phyloP scores from a whole-genome alignment of 148 eudicot species.

The Chenopodium formosanum region DNA sequence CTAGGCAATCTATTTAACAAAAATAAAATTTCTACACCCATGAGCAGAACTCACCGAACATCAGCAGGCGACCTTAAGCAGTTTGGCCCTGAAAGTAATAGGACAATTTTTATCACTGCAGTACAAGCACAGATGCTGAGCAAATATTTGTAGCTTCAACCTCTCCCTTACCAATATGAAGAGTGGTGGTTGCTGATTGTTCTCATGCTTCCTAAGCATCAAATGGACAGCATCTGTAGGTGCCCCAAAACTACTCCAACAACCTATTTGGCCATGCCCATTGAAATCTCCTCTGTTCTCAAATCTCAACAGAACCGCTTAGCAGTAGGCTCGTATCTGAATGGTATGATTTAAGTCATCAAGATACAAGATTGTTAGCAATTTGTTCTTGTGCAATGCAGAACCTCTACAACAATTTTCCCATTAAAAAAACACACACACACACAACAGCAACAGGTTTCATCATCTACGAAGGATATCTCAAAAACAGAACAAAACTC shows the following conservation, averaged over 20 bases:
- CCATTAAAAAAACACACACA: too few relatives aligned
- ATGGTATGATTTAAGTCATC: neutral
- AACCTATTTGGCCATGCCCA: neutral
- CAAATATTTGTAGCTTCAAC: conserved; percentile 20
- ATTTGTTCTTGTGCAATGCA: neutral
- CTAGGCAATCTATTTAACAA: too few relatives aligned
- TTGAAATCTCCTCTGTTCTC: neutral
- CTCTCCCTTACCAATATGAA: conserved; percentile 29
- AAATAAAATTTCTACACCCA: too few relatives aligned
- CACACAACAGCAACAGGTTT: neutral
- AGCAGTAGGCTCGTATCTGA: neutral
- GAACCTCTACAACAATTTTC: neutral
- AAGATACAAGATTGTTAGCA: neutral
- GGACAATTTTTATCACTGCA: conserved; percentile 38
- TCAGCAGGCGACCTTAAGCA: neutral
- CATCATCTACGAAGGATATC: neutral
- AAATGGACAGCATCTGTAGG: neutral
- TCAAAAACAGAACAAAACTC: neutral
- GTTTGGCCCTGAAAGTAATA: conserved; percentile 27
- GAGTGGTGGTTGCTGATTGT: conserved; percentile 28
- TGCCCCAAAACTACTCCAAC: neutral
- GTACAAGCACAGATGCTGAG: conserved; percentile 56
- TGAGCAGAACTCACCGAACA: neutral
- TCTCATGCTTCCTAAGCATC: conserved; percentile 23
- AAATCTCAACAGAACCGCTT: neutral